These are phyloP conservation scores for Phaeosphaeriaceae sp. DNA, from an alignment of 2,329 filamentous ascomycete species.

Conservation along the genomic window DNA sequence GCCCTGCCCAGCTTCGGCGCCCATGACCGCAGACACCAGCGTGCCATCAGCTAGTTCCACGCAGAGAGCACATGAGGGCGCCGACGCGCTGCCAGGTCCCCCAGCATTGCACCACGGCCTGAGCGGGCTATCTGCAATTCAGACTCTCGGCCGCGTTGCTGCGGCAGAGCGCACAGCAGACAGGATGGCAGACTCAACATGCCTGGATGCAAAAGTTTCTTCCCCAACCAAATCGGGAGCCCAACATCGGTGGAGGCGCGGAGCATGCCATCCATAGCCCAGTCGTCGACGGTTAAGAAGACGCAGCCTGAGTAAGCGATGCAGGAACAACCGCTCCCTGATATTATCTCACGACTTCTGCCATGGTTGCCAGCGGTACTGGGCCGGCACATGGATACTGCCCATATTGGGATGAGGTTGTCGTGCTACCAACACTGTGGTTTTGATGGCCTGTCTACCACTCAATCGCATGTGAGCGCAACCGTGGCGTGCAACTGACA, in stretches of 20 bases:
- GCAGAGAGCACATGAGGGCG: slow-evolving; percentile 2
- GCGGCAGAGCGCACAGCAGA: slow-evolving; percentile 10
- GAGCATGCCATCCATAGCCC: slow-evolving; percentile 18
- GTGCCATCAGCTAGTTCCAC: neutral
- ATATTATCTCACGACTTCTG: slow-evolving; percentile 8
- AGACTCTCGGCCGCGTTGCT: slow-evolving; percentile 17
- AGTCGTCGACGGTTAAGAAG: slow-evolving; percentile 5
- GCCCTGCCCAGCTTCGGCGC: slow-evolving; percentile 22
- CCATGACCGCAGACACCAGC: slow-evolving; percentile 20
- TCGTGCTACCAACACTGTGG: slow-evolving; percentile 25
- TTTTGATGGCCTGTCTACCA: slow-evolving; percentile 24
- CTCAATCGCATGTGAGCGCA: slow-evolving; percentile 24
- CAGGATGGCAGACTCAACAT: slow-evolving; percentile 12
- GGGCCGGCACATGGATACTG: slow-evolving; percentile 1
- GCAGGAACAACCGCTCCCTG: slow-evolving; percentile 32
- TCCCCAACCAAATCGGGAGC: slow-evolving; percentile 19
- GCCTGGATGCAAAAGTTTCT: slow-evolving; percentile 25
- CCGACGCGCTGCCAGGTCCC: slow-evolving; percentile 21
- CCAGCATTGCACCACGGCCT: slow-evolving; percentile 8
- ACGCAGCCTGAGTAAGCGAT: slow-evolving; percentile 28
- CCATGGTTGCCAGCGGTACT: slow-evolving; percentile 14
- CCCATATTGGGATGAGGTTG: slow-evolving; percentile 6
- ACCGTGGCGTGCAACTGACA: slow-evolving; percentile 34
- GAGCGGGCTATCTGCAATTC: slow-evolving; percentile 10
- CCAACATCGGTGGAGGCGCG: slow-evolving; percentile 29